phyloP scores from a whole-genome alignment of 1,284 basidiomycete genomes.

The Somion occarium region DNA sequence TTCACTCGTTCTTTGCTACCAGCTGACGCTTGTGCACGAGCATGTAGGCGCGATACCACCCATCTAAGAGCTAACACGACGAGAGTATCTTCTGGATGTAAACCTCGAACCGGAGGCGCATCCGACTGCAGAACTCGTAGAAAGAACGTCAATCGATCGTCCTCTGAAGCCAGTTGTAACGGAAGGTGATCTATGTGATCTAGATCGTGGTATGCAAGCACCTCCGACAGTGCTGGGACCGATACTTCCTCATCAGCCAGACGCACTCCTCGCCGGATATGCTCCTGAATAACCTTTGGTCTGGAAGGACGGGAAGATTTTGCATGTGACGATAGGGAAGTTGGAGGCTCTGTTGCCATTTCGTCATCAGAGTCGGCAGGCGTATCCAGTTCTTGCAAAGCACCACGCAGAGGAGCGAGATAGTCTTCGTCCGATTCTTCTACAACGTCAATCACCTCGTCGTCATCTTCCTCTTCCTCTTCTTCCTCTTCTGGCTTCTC shows the following conservation, averaged over 20 bases:
- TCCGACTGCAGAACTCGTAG: conserved; percentile 57
- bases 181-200: conserved; percentile 14
- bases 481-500: conserved; percentile 21
- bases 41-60: conserved; percentile 46
- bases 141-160: conserved; percentile 53
- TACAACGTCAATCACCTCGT: conserved; percentile 61
- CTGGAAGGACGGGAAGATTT: conserved; percentile 22
- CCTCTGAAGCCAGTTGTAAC: conserved; percentile 42
- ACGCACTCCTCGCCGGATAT: conserved; percentile 67
- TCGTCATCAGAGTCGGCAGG: conserved; percentile 25
- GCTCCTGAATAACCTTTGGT: conserved; percentile 55
- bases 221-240: conserved; percentile 42
- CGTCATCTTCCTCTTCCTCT: conserved; percentile 28
- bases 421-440: conserved; percentile 43
- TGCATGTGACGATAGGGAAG: conserved; percentile 31
- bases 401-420: conserved; percentile 65
- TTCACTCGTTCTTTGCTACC: conserved; percentile 49
- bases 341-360: conserved; percentile 18
- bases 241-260: conserved; percentile 53
- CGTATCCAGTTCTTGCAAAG: conserved; percentile 51
- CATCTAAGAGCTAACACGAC: conserved; percentile 56
- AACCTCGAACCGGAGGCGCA: conserved; percentile 37
- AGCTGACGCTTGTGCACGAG: conserved; percentile 41
- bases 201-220: conserved; percentile 36
- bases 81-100: conserved; percentile 42